phyloP scores from a whole-genome alignment of 148 eudicot genomes.

The Camellia japonica region DNA sequence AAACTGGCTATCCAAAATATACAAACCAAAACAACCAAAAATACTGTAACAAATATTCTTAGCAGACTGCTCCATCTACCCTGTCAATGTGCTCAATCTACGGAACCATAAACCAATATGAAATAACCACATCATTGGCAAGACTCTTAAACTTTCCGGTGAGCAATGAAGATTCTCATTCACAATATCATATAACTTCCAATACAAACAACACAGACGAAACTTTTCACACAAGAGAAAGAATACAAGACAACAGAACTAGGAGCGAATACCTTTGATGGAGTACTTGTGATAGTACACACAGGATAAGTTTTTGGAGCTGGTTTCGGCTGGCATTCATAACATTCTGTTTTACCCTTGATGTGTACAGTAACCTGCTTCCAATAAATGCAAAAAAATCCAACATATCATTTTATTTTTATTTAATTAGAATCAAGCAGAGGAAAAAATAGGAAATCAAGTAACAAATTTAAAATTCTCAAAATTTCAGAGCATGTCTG shows the following conservation, averaged over 20 bases:
- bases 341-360: slow-evolving; percentile 86
- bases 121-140: neutral
- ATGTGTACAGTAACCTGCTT: slow-evolving; percentile 90
- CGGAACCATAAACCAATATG: neutral
- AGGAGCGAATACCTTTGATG: slow-evolving; percentile 67
- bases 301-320: slow-evolving; percentile 96
- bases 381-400: neutral
- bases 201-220: neutral
- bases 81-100: neutral
- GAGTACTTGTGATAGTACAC: slow-evolving; percentile 99
- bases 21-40: neutral
- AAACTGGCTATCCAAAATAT: neutral
- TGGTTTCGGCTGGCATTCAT: slow-evolving; percentile 96
- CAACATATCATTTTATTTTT: neutral
- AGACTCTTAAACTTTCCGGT: neutral
- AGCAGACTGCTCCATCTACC: neutral
- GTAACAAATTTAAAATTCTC: neutral
- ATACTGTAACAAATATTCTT: neutral
- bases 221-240: neutral
- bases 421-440: neutral
- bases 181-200: neutral
- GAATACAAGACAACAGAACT: neutral
- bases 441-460: neutral
- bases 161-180: neutral
- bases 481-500: neutral